Percentiles rank a stretch among this genome's conserved stretches.
phyloP scores from a whole-genome alignment of 2,329 filamentous ascomycete genomes.

The Aspergillus texensis region DNA sequence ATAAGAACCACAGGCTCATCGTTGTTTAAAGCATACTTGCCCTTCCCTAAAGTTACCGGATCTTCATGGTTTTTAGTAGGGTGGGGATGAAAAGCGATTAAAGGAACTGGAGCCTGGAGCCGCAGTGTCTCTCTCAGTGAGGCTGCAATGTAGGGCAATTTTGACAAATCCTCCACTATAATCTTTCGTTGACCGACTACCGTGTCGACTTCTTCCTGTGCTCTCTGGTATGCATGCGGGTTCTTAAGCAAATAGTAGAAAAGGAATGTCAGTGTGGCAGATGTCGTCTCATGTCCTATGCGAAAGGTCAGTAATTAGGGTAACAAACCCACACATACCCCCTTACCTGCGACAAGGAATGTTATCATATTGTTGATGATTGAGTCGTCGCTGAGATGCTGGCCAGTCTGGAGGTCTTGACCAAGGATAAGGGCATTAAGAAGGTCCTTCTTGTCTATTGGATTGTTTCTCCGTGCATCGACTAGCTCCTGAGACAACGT shows the following conservation, averaged over 20 bases:
- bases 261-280: constrained; percentile 65
- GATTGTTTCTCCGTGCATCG: constrained; percentile 58
- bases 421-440: constrained; percentile 71
- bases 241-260: constrained; percentile 68
- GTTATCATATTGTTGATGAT: constrained; percentile 74
- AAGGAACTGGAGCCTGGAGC: constrained; percentile 60
- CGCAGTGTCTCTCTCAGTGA: constrained; percentile 67
- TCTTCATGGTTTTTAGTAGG: constrained; percentile 46
- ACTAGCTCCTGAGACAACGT: constrained; percentile 63
- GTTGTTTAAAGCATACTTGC: constrained; percentile 62
- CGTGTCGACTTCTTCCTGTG: constrained; percentile 68
- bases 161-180: constrained; percentile 62
- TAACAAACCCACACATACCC: neutral
- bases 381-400: constrained; percentile 63
- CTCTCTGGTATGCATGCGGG: constrained; percentile 62
- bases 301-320: neutral
- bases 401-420: constrained; percentile 67
- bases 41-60: constrained; percentile 55
- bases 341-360: constrained; percentile 64
- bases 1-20: constrained; percentile 55
- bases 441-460: constrained; percentile 65
- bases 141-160: constrained; percentile 49
- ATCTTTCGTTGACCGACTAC: constrained; percentile 64
- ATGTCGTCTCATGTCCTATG: constrained; percentile 70
- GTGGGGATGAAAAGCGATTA: constrained; percentile 55